These are phyloP conservation scores for Cordyceps militaris DNA, from an alignment of 2,329 filamentous ascomycete genomes.

Conservation along the genomic window DNA sequence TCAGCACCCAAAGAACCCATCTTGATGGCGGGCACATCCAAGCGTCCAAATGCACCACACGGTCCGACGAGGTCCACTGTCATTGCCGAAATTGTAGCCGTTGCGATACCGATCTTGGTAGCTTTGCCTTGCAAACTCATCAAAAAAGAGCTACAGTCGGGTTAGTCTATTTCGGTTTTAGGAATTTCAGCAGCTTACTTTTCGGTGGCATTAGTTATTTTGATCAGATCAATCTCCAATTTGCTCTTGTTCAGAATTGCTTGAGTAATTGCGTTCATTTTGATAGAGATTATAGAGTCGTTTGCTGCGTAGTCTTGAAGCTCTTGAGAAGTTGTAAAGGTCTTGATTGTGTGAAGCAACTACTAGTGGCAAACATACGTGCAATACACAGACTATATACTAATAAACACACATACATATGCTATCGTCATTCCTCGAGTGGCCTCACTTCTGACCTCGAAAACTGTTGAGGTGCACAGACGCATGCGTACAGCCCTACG, in stretches of 20 bases:
- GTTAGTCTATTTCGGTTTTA: not conserved
- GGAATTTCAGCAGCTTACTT: not conserved
- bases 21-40: constrained; percentile 7
- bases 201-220: constrained; percentile 5
- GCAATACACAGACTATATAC: not conserved
- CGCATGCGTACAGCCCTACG: not conserved
- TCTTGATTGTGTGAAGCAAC: not conserved
- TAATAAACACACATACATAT: not conserved
- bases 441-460: not conserved
- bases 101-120: constrained; percentile 6
- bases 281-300: not conserved
- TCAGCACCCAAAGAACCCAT: constrained; percentile 10
- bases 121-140: constrained; percentile 5
- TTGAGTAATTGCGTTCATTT: constrained; percentile 8
- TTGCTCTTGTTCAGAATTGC: constrained; percentile 4
- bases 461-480: not conserved
- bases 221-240: constrained; percentile 1
- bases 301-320: not conserved
- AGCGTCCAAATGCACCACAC: constrained; percentile 1
- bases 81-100: constrained; percentile 4
- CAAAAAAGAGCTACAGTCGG: not conserved
- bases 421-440: not conserved
- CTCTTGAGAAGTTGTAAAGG: not conserved
- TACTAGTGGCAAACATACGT: not conserved
- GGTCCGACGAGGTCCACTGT: constrained; percentile 11